Conservation (phyloP, 768 basidiomycete species). For the Exidia glandulosa region DNA sequence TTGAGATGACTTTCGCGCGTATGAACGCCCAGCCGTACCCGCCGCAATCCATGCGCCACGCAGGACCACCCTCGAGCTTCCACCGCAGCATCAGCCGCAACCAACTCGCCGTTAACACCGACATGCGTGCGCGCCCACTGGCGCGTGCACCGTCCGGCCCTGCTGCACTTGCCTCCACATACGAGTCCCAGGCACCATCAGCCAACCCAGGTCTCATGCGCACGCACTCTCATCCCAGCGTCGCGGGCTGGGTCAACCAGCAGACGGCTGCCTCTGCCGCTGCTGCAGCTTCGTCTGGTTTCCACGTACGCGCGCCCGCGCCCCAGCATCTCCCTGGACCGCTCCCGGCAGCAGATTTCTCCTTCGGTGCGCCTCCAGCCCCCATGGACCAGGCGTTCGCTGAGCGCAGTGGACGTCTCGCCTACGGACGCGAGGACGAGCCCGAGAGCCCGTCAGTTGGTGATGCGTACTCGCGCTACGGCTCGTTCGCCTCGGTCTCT, state of each 20-base stretch:
- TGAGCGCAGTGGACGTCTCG: too few relatives aligned
- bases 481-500: constrained; percentile 1
- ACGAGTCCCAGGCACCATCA: background rate
- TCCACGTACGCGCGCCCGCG: background rate
- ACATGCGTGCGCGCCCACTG: background rate
- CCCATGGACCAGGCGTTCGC: background rate
- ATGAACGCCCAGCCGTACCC: background rate
- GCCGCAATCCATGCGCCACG: background rate
- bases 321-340: constrained; percentile 5
- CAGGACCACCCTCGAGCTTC: background rate
- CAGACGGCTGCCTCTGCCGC: constrained; percentile 1
- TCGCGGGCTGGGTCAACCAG: constrained; percentile 1
- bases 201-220: constrained; percentile 1
- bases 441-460: constrained; percentile 3
- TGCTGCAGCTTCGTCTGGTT: constrained; percentile 1
- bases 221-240: background rate
- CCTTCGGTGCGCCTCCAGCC: constrained; percentile 5
- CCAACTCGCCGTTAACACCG: background rate
- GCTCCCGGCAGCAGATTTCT: constrained; percentile 8
- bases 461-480: constrained; percentile 2
- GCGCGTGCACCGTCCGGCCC: background rate
- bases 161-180: background rate
- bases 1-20: background rate
- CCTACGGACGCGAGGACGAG: background rate
- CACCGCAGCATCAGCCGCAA: background rate